Percentiles rank a stretch among this genome's conserved stretches.
Evolutionary conservation across 306 rosid genomes (phyloP).

Genomic region (Begonia peltatifolia): DNA sequence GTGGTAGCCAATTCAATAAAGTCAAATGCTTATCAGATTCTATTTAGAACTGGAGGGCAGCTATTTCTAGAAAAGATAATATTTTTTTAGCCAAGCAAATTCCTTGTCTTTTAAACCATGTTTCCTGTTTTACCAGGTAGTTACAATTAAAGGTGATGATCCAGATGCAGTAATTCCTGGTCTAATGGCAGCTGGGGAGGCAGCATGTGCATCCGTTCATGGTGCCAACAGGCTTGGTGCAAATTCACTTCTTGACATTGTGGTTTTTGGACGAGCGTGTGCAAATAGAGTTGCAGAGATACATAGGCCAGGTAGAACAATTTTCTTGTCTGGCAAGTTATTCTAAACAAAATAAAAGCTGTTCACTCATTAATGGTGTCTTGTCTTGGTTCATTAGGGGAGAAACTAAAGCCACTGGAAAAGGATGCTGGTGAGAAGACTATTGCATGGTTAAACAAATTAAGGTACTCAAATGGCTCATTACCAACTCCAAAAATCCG

Average conservation of each 20-base stretch:
- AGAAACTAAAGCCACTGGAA: constrained; percentile 75
- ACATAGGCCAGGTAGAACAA: constrained; percentile 55
- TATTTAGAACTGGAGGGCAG: too few relatives aligned
- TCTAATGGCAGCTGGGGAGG: constrained; percentile 88
- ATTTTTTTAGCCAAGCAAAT: neutral
- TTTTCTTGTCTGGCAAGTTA: neutral
- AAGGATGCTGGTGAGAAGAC: constrained; percentile 82
- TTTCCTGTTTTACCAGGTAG: constrained; percentile 32
- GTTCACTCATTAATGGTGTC: too few relatives aligned
- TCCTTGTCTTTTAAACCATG: constrained; percentile 6
- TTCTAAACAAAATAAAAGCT: too few relatives aligned
- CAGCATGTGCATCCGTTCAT: constrained; percentile 90
- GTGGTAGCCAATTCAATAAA: too few relatives aligned
- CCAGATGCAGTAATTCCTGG: constrained; percentile 67
- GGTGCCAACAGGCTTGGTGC: constrained; percentile 96
- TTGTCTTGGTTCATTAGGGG: constrained; percentile 29
- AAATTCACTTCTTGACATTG: constrained; percentile 85
- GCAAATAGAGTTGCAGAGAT: constrained; percentile 89
- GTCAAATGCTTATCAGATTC: too few relatives aligned
- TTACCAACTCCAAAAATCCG: constrained; percentile 67
- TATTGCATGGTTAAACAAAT: constrained; percentile 87
- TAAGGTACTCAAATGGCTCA: constrained; percentile 85
- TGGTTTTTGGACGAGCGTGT: constrained; percentile 87
- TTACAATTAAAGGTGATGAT: constrained; percentile 55
- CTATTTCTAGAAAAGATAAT: too few relatives aligned